Percentiles rank a stretch among this genome's conserved stretches.
Evolutionary conservation across 805 yeast genomes (phyloP).

Genomic region (Barnettozyma siamensis): DNA sequence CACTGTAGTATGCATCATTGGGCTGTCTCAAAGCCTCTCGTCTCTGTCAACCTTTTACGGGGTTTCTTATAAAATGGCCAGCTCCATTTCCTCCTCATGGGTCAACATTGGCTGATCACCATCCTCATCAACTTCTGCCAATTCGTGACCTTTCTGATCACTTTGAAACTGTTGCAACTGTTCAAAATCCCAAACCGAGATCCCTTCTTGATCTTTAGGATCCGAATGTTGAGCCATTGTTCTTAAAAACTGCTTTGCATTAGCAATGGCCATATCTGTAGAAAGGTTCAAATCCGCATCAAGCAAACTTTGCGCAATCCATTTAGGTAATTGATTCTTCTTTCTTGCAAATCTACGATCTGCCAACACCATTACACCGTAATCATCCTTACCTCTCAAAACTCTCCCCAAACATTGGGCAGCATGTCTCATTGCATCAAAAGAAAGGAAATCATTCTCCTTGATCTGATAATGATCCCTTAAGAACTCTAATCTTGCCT

Average conservation of each 20-base stretch:
- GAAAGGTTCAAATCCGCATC: conserved; percentile 91
- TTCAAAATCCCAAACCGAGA: conserved; percentile 84
- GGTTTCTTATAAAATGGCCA: conserved; percentile 18
- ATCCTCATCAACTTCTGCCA: conserved; percentile 19
- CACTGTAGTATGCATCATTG: too few relatives aligned
- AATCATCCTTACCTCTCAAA: conserved; percentile 95
- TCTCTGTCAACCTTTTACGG: too few relatives aligned
- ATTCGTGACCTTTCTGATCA: conserved; percentile 32
- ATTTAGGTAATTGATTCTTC: conserved; percentile 84
- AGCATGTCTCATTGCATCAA: conserved; percentile 99
- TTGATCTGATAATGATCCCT: conserved; percentile 89
- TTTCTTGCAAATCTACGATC: conserved; percentile 88
- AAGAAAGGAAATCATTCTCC: conserved; percentile 91
- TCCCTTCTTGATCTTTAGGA: conserved; percentile 87
- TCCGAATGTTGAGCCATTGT: conserved; percentile 92
- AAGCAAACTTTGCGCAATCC: conserved; percentile 91
- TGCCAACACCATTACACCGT: conserved; percentile 97
- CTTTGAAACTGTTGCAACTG: conserved; percentile 57
- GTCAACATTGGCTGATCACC: conserved; percentile 26
- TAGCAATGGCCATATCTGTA: conserved; percentile 96
- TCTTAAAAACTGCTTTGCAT: conserved; percentile 86
- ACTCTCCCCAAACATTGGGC: conserved; percentile 98
- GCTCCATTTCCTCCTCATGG: conserved; percentile 19
- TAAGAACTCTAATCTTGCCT: conserved; percentile 89
- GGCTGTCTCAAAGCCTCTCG: too few relatives aligned